Evolutionary conservation across 257 asterid genomes (phyloP).

Genomic region (Solanum chmielewskii): DNA sequence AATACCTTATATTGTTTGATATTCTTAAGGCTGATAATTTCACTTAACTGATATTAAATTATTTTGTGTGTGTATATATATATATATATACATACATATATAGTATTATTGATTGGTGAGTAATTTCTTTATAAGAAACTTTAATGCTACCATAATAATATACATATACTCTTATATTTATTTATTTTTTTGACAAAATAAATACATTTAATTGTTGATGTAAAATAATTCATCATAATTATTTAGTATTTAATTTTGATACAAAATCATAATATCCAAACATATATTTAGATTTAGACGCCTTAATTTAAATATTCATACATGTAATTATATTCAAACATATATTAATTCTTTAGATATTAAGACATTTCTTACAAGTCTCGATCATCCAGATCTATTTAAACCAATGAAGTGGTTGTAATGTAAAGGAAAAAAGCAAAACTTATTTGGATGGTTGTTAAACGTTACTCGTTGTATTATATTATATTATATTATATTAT

Average conservation of each 20-base stretch:
- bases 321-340: too few species aligned
- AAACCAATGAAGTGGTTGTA: neutral
- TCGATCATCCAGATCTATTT: neutral
- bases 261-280: neutral
- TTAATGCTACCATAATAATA: neutral
- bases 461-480: too few species aligned
- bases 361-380: neutral
- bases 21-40: too few species aligned
- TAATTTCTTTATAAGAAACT: too few species aligned
- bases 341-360: neutral
- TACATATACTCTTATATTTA: neutral
- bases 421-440: neutral
- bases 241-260: neutral
- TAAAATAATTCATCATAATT: neutral
- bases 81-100: fast-evolving
- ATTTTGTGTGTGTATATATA: too few species aligned
- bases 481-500: too few species aligned
- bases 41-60: too few species aligned
- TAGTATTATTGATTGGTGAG: too few species aligned
- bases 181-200: neutral
- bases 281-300: neutral
- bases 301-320: neutral
- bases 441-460: neutral
- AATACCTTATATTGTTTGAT: too few species aligned
- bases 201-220: neutral